These are phyloP conservation scores for Dentiscutata heterogama DNA, from an alignment of 371 early-diverging fungal species.

Conservation along the genomic window DNA sequence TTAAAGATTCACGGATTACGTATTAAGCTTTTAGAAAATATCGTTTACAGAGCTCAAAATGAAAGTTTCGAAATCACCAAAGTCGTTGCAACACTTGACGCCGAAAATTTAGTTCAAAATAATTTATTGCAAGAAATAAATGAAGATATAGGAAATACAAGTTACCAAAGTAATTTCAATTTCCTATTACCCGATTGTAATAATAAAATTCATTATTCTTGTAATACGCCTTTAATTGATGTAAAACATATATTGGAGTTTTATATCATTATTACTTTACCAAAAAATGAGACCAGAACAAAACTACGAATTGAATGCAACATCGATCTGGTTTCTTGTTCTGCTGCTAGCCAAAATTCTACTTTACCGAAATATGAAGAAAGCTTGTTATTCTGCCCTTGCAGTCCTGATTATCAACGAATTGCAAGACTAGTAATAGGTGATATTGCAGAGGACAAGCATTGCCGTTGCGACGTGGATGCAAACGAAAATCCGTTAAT, in stretches of 20 bases:
- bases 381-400: conserved; percentile 6
- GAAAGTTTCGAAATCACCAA: background rate
- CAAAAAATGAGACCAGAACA: background rate
- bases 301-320: background rate
- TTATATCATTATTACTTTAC: background rate
- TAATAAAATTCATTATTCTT: background rate
- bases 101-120: background rate
- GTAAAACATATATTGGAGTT: conserved; percentile 23
- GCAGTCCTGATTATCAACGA: conserved; percentile 35
- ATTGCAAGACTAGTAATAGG: background rate
- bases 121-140: background rate
- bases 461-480: no score
- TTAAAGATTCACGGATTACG: background rate
- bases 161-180: background rate
- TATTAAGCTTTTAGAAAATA: background rate
- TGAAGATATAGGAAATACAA: conserved; percentile 8
- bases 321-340: conserved; percentile 18
- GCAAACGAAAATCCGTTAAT: no score
- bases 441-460: background rate
- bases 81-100: background rate
- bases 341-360: background rate
- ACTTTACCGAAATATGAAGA: conserved; percentile 35
- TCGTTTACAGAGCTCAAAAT: background rate
- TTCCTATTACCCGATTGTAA: conserved; percentile 23
- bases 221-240: background rate